A percentile compares a stretch with the other conserved stretches of the same genome.
These are phyloP conservation scores for Rhexocercosporidium sp. DNA, from an alignment of 2,329 filamentous ascomycete genomes.

Conservation along the genomic window DNA sequence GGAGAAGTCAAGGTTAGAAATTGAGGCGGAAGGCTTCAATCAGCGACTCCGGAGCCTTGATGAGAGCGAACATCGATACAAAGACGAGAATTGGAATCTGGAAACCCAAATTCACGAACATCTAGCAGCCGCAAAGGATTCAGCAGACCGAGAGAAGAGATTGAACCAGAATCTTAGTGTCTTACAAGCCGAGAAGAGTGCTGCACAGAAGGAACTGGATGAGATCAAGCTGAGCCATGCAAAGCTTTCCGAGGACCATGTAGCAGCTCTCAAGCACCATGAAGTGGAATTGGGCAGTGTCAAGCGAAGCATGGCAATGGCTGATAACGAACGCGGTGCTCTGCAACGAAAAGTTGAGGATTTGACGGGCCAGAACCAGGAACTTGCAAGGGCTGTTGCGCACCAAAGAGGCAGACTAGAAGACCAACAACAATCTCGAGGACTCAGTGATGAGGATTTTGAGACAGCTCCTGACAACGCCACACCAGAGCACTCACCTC, in stretches of 20 bases:
- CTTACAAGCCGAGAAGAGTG: slow-evolving; percentile 75
- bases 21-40: slow-evolving; percentile 78
- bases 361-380: slow-evolving; percentile 84
- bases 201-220: slow-evolving; percentile 84
- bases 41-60: slow-evolving; percentile 83
- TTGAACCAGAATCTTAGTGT: slow-evolving; percentile 74
- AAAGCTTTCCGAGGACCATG: slow-evolving; percentile 81
- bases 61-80: slow-evolving; percentile 94
- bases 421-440: slow-evolving; percentile 66
- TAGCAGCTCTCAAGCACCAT: slow-evolving; percentile 77
- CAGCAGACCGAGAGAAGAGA: slow-evolving; percentile 82
- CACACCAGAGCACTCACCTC: slow-evolving; percentile 89
- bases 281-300: slow-evolving; percentile 87
- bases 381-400: slow-evolving; percentile 84
- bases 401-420: slow-evolving; percentile 70
- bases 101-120: slow-evolving; percentile 92
- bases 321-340: slow-evolving; percentile 77
- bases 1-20: slow-evolving; percentile 80
- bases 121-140: slow-evolving; percentile 73
- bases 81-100: slow-evolving; percentile 98
- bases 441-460: slow-evolving; percentile 65
- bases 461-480: slow-evolving; percentile 70
- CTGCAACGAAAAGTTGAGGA: slow-evolving; percentile 89
- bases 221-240: slow-evolving; percentile 82
- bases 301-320: slow-evolving; percentile 78